Base-by-base conservation (phyloP, 192 early-diverging fungal species). In the Lobosporangium transversale region DNA sequence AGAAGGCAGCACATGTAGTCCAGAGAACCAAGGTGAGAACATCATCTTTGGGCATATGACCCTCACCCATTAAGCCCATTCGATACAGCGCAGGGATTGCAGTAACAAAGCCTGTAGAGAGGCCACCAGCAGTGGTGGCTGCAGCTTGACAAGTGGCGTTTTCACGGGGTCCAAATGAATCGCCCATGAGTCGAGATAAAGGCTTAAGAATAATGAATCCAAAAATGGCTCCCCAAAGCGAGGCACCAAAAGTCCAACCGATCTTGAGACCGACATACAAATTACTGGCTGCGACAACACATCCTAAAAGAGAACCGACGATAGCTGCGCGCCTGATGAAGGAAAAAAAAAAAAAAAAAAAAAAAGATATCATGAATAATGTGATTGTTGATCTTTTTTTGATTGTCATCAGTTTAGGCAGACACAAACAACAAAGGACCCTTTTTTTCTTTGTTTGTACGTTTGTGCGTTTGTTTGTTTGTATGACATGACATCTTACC, bases 31-130 rank as follows among this genome's bases (percentile, higher is more conserved):
- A 66, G 17, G 79, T 63, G 24, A 73, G 53, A n/a, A 68, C 55
- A 67, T 91, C 88, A 30, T 84, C 76, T 29, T 67, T 79, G 53
- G 85, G 79, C 44, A 62, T 57, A 23, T 44, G 57, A 26, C 63
- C 58, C 3, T 32, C 73, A 21, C 80, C 70, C 74, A 91, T 70
- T 17, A 91, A 70, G 4, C 85, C 82, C 52, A 90, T 80, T 8
- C 83, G 83, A 64, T 91, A 91, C 84, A 91, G 80, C 48, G 90
- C 90, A 29, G 90, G 90, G 23, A 91, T 85, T 43, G 85, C 89
- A n/a, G 89, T 82, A 18, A 90, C 81, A 36, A 89, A 91, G 49
- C 85, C 80, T 15, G 83, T 81, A 18, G 80, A 79, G 23, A 91
- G 85, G 61, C 88, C 89, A 56, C 90, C 89, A 56, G 90, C 83